Evolutionary conservation across 371 early-diverging fungal genomes (phyloP), one percentile per base, ranked within the genome.

Genomic region (Mucor racemosus): DNA sequence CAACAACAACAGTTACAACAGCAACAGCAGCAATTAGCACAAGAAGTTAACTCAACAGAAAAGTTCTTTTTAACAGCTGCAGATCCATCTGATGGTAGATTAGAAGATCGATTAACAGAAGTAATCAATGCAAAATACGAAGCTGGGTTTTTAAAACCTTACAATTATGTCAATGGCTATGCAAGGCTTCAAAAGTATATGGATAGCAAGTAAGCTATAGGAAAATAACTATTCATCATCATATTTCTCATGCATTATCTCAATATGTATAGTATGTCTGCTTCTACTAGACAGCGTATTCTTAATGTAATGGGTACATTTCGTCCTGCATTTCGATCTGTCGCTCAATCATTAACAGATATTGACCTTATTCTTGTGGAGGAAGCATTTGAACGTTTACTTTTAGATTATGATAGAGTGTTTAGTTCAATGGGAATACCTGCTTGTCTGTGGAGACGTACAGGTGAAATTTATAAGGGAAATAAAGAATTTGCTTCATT

Each of bases 391-490:
- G 98, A 97, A 81, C 86, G 95, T 11, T 81, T 95, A 59, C 78
- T 97, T 35, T 83, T 97, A 62, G 70, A 59, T 36, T 67, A 64
- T 41, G 62, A 65, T 66, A 90, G 95, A 57, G 92, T 95, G 34
- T 96, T 97, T 72, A 92, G 92, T 63, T 84, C 94, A 15, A 94
- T 96, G 92, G 98, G 95, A 36, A 90, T 95, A 31, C 98, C 98
- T 0, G 92, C 95, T 35, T 95, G 96, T 73, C 75, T 97, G 38
- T 97, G 97, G 98, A 87, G 98, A 11, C 86, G 98, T 35, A 96
- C 97, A 0, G 98, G 98, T 41, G 97, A 97, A 73, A 96, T 97
- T 36, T 96, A 92, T 81, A 96, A 95, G 70, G 93, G 94, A 11
- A 97, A 97, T 82, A 90, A 92, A 69, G 95, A 95, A 78, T 97